Evolutionary conservation across 495 filamentous ascomycete genomes (phyloP), one percentile per base, ranked within the genome.

Genomic region (Hypoxylon perforatum): DNA sequence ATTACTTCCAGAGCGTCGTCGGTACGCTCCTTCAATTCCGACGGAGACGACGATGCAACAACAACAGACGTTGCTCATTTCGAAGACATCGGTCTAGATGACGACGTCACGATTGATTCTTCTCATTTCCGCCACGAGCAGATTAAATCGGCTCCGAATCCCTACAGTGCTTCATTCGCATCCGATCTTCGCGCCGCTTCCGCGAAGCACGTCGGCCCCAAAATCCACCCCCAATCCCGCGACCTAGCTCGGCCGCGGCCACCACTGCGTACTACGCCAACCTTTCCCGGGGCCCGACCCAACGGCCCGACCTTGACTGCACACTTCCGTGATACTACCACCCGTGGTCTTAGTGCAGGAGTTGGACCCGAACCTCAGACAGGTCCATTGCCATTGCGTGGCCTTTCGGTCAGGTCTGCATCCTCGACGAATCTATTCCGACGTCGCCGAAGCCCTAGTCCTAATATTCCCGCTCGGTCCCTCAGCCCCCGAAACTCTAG

Each of bases 1-100:
- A 94, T 92, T 72, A 95, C 92, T 57, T 96, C 92, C 57, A 95
- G 96, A 73, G 92, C 90, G 33, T 95, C 92, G 14, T 95, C 93
- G n/a, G 88, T 93, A 61, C 88, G 88, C 66, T 96, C 91, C 14
- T 87, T 90, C 23, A 86, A 87, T 45, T 89, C 89, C 41, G 90
- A 89, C 66, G 57, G 61, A 3, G 72, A 48, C 12, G 84, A 88
- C 25, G 86, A 87, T 57, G 85, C 82, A 57, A 84, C 85, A 59
- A 82, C 91, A 41, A 84, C 87, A 30, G 90, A 94, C 72, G 84
- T 88, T 39, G 85, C 84, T 50, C 88, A 97, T 70, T 97, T 98
- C 70, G 95, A 99, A 75, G 95, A 98, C 50, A 96, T 97, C 66
- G 91, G 90, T 9, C 85, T 99, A 7, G 86, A 91, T 46, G 93